phyloP scores from a whole-genome alignment of 129 eudicot genomes.

The Artemisia tridentata region DNA sequence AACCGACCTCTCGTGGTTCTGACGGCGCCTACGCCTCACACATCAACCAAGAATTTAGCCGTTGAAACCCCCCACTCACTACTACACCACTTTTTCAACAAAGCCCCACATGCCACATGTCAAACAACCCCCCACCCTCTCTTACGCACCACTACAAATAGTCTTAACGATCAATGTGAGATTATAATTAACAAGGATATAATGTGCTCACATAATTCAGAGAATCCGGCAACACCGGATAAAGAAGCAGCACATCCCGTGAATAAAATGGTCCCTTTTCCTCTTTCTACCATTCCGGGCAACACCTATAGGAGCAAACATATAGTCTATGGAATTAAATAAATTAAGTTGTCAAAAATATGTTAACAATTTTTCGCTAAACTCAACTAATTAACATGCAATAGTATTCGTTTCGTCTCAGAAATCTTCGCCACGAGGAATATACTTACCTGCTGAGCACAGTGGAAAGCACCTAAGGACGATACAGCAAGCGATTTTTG shows the following conservation, averaged over 20 bases:
- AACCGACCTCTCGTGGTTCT: no score
- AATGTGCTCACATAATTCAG: conserved; percentile 56
- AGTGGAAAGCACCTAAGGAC: conserved; percentile 77
- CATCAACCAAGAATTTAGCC: no score
- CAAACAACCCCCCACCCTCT: no score
- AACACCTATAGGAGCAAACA: conserved; percentile 42
- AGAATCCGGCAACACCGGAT: conserved; percentile 66
- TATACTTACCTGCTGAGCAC: conserved; percentile 66
- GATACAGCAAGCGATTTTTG: conserved; percentile 73
- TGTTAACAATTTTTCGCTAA: no score
- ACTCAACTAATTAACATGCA: no score
- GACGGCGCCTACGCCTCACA: no score
- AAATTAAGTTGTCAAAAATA: background rate
- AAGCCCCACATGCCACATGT: no score
- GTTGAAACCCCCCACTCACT: no score
- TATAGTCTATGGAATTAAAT: background rate
- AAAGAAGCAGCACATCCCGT: conserved; percentile 85
- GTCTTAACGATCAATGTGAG: background rate
- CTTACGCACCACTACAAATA: no score
- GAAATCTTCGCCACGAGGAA: no score
- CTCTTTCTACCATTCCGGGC: conserved; percentile 85
- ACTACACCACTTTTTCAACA: no score
- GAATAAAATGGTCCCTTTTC: conserved; percentile 82
- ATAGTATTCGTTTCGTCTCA: no score
- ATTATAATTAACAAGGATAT: background rate